Evolutionary conservation across 164 flowering plant species (phyloP).

Genomic region (Stephania japonica): DNA sequence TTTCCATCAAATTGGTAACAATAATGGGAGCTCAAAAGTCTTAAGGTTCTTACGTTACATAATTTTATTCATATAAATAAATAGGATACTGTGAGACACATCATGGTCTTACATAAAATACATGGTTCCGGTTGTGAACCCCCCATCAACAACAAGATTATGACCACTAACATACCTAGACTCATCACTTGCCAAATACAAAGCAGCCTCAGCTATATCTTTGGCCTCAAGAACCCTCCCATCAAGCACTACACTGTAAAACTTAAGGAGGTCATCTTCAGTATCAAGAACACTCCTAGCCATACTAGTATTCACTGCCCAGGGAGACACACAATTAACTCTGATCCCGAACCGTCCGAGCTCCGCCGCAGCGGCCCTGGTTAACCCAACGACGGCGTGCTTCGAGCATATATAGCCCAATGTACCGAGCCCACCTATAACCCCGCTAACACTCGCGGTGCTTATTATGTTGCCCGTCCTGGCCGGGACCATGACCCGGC

Average conservation of each 20-base stretch:
- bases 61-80: no score
- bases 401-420: constrained; percentile 81
- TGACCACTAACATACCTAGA: constrained; percentile 77
- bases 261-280: constrained; percentile 47
- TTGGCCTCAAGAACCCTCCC: constrained; percentile 24
- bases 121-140: constrained; percentile 35
- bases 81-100: no score
- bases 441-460: constrained; percentile 70
- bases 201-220: constrained; percentile 76
- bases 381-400: constrained; percentile 77
- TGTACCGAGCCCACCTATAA: constrained; percentile 76
- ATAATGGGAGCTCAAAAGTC: no score
- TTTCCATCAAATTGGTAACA: no score
- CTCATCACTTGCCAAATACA: constrained; percentile 72
- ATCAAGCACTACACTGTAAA: constrained; percentile 12
- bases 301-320: constrained; percentile 78
- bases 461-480: constrained; percentile 62
- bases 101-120: no score
- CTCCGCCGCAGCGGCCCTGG: constrained; percentile 76
- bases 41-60: no score
- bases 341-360: constrained; percentile 69
- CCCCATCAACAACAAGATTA: constrained; percentile 79
- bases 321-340: constrained; percentile 85
- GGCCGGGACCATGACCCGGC: constrained; percentile 64
- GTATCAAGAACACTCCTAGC: constrained; percentile 68